Evolutionary conservation across 2,329 filamentous ascomycete species (phyloP), one percentile per base, ranked within the genome.

Genomic region (Fusarium mangiferae): DNA sequence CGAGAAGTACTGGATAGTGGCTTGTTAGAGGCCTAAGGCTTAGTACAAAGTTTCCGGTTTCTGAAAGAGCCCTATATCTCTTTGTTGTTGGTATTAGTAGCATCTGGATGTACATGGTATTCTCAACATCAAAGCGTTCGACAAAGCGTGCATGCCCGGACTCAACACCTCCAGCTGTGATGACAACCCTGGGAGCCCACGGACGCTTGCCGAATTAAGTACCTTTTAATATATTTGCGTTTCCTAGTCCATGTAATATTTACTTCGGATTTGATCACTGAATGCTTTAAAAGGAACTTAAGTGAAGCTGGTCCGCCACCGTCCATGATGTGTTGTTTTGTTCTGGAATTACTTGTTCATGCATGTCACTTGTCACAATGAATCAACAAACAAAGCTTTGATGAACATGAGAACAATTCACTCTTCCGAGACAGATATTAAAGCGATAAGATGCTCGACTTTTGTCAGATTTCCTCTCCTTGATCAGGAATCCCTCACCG

Each of bases 1-100:
- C 66, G 73, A 3, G 85, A 88, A 69, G 80, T 87, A 36, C 55
- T 85, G 42, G 68, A 78, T 17, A 82, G 78, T 48, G 73, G 74
- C 18, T 52, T 81, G 13, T 60, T 83, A 28, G 49, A 49, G 18
- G 63, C 62, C 22, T 72, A 67, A 45, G 24, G 42, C 33, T 57
- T 24, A 46, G 10, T 30, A 13, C 18, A 48, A 28, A 38, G 28
- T 17, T 38, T 36, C 18, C 46, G 52, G 22, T 26, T 33, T 26
- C 24, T 36, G 26, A 51, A 49, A 38, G 30, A 51, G 11, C 17
- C 18, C 15, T 36, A 18, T 17, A 20, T 42, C 17, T 59, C 52
- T 58, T 63, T 60, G 22, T 46, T 60, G 18, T 39, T 62, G 24
- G 26, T n/a, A 46, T 18, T n/a, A 36, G 36, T 38, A 58, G 33